phyloP scores from a whole-genome alignment of 1,139 yeast genomes.

The Debaryomyces subglobosus region DNA sequence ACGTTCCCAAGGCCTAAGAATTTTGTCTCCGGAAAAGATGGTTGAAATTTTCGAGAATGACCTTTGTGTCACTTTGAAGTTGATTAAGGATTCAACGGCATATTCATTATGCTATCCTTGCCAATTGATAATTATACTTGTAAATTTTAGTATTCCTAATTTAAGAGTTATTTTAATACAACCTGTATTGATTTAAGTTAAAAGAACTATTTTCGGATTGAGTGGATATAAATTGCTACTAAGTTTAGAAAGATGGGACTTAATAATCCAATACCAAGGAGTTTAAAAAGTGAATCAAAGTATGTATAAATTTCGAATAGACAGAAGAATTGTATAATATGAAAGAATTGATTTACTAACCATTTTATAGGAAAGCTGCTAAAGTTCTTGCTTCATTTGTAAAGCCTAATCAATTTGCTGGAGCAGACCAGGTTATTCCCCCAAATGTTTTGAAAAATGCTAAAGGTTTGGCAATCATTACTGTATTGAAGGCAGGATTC shows the following conservation, averaged over 20 bases:
- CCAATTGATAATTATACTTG: neutral
- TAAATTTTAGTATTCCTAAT: neutral
- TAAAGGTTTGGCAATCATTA: conserved; percentile 86
- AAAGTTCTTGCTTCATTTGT: conserved; percentile 85
- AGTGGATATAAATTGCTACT: neutral
- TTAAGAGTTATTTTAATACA: neutral
- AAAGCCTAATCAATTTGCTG: conserved; percentile 93
- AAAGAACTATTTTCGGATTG: neutral
- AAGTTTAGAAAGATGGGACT: conserved; percentile 44
- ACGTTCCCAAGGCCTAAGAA: neutral
- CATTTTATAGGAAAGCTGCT: conserved; percentile 77
- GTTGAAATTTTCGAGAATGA: neutral
- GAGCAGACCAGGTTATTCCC: conserved; percentile 90
- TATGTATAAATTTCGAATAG: conserved; percentile 40
- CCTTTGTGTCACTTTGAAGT: conserved; percentile 4
- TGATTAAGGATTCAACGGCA: conserved; percentile 5
- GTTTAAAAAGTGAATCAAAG: conserved; percentile 84
- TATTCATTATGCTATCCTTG: conserved; percentile 3
- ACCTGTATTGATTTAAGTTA: neutral
- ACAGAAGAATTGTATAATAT: neutral
- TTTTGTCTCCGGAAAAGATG: neutral
- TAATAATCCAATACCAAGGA: conserved; percentile 94
- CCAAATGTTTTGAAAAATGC: conserved; percentile 87
- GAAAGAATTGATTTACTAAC: conserved; percentile 11
- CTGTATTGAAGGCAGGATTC: conserved; percentile 95